Base-by-base conservation (phyloP, 192 early-diverging fungal species). In the Coemansia sp. region DNA sequence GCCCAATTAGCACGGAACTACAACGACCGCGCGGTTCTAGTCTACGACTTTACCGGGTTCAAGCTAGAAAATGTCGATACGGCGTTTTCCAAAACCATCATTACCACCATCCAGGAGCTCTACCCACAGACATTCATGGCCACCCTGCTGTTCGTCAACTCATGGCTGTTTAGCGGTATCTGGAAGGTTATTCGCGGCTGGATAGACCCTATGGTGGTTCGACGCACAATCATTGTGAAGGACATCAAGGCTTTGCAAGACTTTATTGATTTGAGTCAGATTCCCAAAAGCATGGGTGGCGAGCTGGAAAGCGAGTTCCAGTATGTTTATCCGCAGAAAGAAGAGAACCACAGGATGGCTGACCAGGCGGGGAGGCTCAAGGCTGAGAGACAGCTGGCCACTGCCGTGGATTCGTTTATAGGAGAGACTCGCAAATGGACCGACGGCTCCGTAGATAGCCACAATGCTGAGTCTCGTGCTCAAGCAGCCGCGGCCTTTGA, bases 121-220 rank as follows among this genome's bases (percentile, higher is more conserved):
- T 95, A 95, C 55, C 94, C 94, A 10, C 92, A 94, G 59, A 80
- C 82, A 10, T 72, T 93, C 5, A 86, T 82, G 20, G 63, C 72
- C 0, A 84, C 81, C n/a, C 72, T 93, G 31, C 71, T 94, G 21
- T 86, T 88, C 50, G 84, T 86, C 49, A 88, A 91, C 13, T 93
- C 94, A 36, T 96, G 91, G 88, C 79, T 94, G 46, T 96, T 96
- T 52, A 77, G 82, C 36, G 88, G 87, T 18, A 23, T 90, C 21
- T 96, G 93, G 92, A 81, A 71, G 30, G 53, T 94, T 48, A 86
- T 96, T 48, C 79, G 81, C 21, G 86, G 89, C 11, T 81, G 87
- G 57, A 65, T 95, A 10, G 93, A 95, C 54, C 90, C 93, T 6
- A 82, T 87, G 18, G 88, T 94, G 3, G 91, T 83, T 26, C 73